Evolutionary conservation across 192 early-diverging fungal species (phyloP).

Genomic region (Mycoemilia scoparia): DNA sequence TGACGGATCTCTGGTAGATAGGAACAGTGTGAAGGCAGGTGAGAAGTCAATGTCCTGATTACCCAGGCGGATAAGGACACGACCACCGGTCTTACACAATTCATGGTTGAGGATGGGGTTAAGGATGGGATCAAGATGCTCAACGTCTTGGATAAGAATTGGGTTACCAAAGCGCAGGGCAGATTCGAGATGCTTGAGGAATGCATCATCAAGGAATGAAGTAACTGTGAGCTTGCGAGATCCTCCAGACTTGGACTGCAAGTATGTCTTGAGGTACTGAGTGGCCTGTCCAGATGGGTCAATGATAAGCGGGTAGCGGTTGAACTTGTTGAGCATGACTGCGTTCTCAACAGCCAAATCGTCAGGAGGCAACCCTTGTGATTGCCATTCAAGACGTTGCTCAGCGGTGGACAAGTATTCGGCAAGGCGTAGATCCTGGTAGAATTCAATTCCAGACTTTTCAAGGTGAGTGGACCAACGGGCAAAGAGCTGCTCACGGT

Average conservation of each 20-base stretch:
- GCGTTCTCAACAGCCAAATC: slow-evolving; percentile 96
- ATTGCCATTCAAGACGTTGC: slow-evolving; percentile 80
- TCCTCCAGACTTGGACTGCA: slow-evolving; percentile 31
- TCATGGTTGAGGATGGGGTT: slow-evolving; percentile 97
- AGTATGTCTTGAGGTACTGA: slow-evolving; percentile 69
- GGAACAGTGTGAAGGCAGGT: slow-evolving; percentile 83
- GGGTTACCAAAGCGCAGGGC: slow-evolving; percentile 97
- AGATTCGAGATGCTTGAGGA: slow-evolving; percentile 92
- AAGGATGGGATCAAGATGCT: slow-evolving; percentile 91
- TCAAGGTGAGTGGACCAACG: slow-evolving; percentile 57
- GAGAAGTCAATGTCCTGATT: slow-evolving; percentile 98
- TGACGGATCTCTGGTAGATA: slow-evolving; percentile 87
- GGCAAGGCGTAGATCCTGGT: slow-evolving; percentile 60
- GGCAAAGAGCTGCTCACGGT: slow-evolving; percentile 59
- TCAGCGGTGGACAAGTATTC: slow-evolving; percentile 87
- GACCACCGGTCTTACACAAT: slow-evolving; percentile 85
- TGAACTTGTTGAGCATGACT: slow-evolving; percentile 86
- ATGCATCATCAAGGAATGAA: slow-evolving; percentile 93
- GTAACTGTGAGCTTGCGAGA: slow-evolving; percentile 75
- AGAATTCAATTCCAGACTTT: slow-evolving; percentile 28
- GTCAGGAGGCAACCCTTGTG: slow-evolving; percentile 66
- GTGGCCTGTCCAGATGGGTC: slow-evolving; percentile 93
- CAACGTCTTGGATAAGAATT: slow-evolving; percentile 91
- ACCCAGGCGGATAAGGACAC: slow-evolving; percentile 88
- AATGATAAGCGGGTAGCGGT: slow-evolving; percentile 93